A percentile compares a stretch with the other conserved stretches of the same genome.
These are phyloP conservation scores for Trichoderma arundinaceum DNA, from an alignment of 2,329 filamentous ascomycete species.

Conservation along the genomic window DNA sequence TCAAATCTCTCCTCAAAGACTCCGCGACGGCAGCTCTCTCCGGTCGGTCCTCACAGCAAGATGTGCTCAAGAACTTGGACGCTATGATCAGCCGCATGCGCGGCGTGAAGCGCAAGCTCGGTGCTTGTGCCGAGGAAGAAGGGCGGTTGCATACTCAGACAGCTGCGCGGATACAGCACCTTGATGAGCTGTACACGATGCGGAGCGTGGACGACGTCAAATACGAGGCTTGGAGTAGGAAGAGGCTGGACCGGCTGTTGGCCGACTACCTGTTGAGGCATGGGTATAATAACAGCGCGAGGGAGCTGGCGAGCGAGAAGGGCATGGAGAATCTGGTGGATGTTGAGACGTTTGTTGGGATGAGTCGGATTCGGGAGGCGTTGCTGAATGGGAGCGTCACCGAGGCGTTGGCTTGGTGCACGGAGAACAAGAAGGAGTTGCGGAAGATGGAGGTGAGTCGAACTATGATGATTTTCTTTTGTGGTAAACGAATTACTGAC, in stretches of 20 bases:
- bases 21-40: slow-evolving; percentile 70
- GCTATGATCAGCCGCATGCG: slow-evolving; percentile 85
- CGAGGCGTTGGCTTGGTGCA: slow-evolving; percentile 88
- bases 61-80: slow-evolving; percentile 82
- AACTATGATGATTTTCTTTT: slow-evolving; percentile 20
- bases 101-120: slow-evolving; percentile 85
- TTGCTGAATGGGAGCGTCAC: slow-evolving; percentile 72
- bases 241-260: slow-evolving; percentile 79
- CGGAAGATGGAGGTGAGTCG: slow-evolving; percentile 76
- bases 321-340: slow-evolving; percentile 83
- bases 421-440: slow-evolving; percentile 89
- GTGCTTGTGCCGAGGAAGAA: slow-evolving; percentile 79
- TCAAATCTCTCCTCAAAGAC: slow-evolving; percentile 67
- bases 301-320: slow-evolving; percentile 74
- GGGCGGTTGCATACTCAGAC: slow-evolving; percentile 75
- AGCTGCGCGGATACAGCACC: slow-evolving; percentile 76
- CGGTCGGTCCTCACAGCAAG: slow-evolving; percentile 65
- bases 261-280: slow-evolving; percentile 91
- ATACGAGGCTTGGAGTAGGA: slow-evolving; percentile 88
- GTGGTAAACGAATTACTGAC: neutral
- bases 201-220: slow-evolving; percentile 85
- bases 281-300: slow-evolving; percentile 80
- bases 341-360: slow-evolving; percentile 83
- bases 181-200: slow-evolving; percentile 81
- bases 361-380: slow-evolving; percentile 76